Base-by-base conservation (phyloP, 495 filamentous ascomycete species). In the Neurospora sp. region DNA sequence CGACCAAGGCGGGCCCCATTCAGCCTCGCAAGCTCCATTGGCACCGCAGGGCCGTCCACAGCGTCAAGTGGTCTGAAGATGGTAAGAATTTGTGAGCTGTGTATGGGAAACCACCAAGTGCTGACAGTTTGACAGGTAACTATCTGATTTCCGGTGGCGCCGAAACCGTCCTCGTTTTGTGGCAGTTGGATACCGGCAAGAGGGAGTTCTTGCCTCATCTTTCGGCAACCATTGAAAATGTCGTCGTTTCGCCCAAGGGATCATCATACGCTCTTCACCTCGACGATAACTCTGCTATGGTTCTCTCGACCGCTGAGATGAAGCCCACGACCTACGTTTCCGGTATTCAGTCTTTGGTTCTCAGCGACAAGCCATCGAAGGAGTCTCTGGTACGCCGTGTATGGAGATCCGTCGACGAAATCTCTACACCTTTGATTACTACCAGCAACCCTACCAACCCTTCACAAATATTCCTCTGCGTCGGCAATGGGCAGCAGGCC, bases 121-220 rank as follows among this genome's bases (percentile, higher is more conserved):
- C 74, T 81, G 77, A 75, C 75, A 72, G 69, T 27, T 9, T 71
- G 27, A 59, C 77, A 97, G 94, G 94, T n/a, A 95, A 97, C 76
- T 99, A 99, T 78, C 80, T 98, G 40, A 90, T 99, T 40, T 98
- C 96, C 48, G 96, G 96, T 72, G 96, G 96, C 10, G 87, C 88
- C 14, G 96, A 98, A 81, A 93, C 93, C 1, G 94, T 96, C 5
- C 83, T 99, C 69, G 92, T 98, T 18, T 82, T 97, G n/a, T 99
- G 94, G 94, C 96, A 99, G 79, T 82, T 98, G 22, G 93, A 96
- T 73, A 97, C 95, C 2, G 89, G 89, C 40, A 89, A 89, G 73
- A 88, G 88, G 75, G 90, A 95, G 76, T 91, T 88, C 79, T 82
- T 99, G 9, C 96, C 96, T 1, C 94, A 99, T 85, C 86, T 99